Percentiles rank a stretch among this genome's conserved stretches.
Conservation (phyloP, 2,329 filamentous ascomycete species). For the Dothistroma pini region DNA sequence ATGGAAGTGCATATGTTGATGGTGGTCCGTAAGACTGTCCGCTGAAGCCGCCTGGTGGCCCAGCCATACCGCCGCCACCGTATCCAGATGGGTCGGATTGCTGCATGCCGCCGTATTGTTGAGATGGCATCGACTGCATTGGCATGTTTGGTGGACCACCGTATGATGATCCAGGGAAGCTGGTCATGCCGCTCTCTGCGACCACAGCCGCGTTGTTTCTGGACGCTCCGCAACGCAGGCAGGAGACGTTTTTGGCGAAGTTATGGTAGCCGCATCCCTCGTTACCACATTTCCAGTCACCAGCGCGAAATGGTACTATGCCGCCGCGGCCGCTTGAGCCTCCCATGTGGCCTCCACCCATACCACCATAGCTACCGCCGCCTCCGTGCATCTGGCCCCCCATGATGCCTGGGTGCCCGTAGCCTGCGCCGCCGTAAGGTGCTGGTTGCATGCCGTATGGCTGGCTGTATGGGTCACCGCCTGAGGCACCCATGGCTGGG, state of each 20-base stretch:
- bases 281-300: constrained; percentile 98
- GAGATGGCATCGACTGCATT: constrained; percentile 29
- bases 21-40: constrained; percentile 82
- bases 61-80: constrained; percentile 59
- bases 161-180: constrained; percentile 47
- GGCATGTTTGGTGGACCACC: constrained; percentile 82
- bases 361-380: constrained; percentile 40
- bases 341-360: constrained; percentile 55
- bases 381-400: constrained; percentile 62
- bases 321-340: constrained; percentile 61
- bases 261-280: constrained; percentile 98
- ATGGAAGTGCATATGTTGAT: constrained; percentile 85
- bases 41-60: constrained; percentile 52
- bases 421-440: constrained; percentile 40
- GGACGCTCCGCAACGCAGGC: constrained; percentile 90
- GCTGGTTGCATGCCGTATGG: constrained; percentile 42
- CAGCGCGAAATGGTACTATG: constrained; percentile 90
- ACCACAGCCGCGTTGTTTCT: constrained; percentile 91
- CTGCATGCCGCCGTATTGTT: constrained; percentile 40
- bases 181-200: constrained; percentile 73
- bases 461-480: constrained; percentile 57
- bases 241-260: constrained; percentile 99
- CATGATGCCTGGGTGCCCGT: constrained; percentile 68
- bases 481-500: constrained; percentile 77
- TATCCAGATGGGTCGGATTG: constrained; percentile 64